Evolutionary conservation across 371 early-diverging fungal species (phyloP), one percentile per base, ranked within the genome.

Genomic region (Chytridium lagenaria): DNA sequence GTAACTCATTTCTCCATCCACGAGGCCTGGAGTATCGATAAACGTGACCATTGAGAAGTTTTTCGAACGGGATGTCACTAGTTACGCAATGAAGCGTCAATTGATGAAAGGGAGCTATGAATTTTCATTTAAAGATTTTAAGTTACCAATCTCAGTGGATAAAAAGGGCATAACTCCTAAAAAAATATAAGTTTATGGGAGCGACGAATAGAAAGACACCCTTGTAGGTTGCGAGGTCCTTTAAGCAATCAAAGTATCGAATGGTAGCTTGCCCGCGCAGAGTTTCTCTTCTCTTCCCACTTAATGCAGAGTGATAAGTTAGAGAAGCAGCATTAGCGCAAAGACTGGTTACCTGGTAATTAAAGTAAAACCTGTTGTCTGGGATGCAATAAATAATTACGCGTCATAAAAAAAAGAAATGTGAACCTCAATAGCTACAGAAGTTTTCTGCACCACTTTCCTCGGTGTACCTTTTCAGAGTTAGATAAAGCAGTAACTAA

Each of bases 351-450:
- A 63, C 63, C 63, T 63, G 7, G 72, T 72, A 37, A 72, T 55
- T 12, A 72, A 51, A 2, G 72, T 72, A 38, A 72, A 72, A 10
- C 65, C 38, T 0, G 72, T 72, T 23, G 72, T 72, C 40, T n/a
- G n/a, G n/a, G n/a, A n/a, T n/a, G n/a, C n/a, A n/a, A n/a, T n/a
- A n/a, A n/a, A n/a, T n/a, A n/a, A n/a, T n/a, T n/a, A n/a, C n/a
- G n/a, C n/a, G n/a, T n/a, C n/a, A n/a, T n/a, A n/a, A n/a, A n/a
- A n/a, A n/a, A n/a, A n/a, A n/a, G n/a, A n/a, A n/a, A n/a, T n/a
- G n/a, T n/a, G n/a, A n/a, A n/a, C n/a, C n/a, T 72, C 72, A 66
- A 72, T 72, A 0, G 72, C 72, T 3, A 72, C 72, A 19, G 55
- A 52, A 22, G 66, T 66, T 39, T 64, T 66, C 57, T 72, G 72